Conservation (phyloP, 768 basidiomycete species). For the Kwoniella shandongensis region DNA sequence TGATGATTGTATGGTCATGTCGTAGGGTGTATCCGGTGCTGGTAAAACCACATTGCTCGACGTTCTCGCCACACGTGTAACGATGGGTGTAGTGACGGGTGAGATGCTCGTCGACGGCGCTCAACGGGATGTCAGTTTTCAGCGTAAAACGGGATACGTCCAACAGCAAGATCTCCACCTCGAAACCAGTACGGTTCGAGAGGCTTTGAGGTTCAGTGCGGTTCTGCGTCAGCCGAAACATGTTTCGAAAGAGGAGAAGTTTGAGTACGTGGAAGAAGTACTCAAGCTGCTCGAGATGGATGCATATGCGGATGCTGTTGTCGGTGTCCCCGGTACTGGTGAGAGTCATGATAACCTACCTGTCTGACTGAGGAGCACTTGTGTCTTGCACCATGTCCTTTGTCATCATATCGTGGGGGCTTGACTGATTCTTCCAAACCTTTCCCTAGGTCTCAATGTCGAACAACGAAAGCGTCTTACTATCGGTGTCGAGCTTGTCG, state of each 20-base stretch:
- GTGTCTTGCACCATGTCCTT: background rate
- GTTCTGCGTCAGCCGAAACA: slow-evolving; percentile 55
- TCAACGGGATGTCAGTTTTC: slow-evolving; percentile 55
- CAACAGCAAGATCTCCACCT: slow-evolving; percentile 56
- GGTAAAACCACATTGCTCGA: slow-evolving; percentile 54
- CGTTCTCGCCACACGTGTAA: slow-evolving; percentile 51
- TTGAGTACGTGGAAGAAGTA: slow-evolving; percentile 56
- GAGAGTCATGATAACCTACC: slow-evolving; percentile 18
- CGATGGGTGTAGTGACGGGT: slow-evolving; percentile 57
- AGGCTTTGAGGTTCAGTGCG: slow-evolving; percentile 56
- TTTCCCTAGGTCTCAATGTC: slow-evolving; percentile 47
- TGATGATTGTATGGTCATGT: slow-evolving; percentile 53
- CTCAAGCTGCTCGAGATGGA: slow-evolving; percentile 56
- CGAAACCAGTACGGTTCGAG: slow-evolving; percentile 55
- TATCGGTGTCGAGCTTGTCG: slow-evolving; percentile 56
- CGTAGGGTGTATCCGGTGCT: slow-evolving; percentile 61
- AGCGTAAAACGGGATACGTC: slow-evolving; percentile 56
- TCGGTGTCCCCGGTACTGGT: slow-evolving; percentile 53
- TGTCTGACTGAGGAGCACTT: background rate
- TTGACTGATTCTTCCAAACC: background rate
- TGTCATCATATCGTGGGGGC: background rate
- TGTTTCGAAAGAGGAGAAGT: slow-evolving; percentile 53
- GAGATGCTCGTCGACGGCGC: slow-evolving; percentile 57
- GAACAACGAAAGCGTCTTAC: slow-evolving; percentile 40
- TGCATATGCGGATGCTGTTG: slow-evolving; percentile 49